These are phyloP conservation scores for Sclerotiophoma versabilis DNA, from an alignment of 2,329 filamentous ascomycete species.

Conservation along the genomic window DNA sequence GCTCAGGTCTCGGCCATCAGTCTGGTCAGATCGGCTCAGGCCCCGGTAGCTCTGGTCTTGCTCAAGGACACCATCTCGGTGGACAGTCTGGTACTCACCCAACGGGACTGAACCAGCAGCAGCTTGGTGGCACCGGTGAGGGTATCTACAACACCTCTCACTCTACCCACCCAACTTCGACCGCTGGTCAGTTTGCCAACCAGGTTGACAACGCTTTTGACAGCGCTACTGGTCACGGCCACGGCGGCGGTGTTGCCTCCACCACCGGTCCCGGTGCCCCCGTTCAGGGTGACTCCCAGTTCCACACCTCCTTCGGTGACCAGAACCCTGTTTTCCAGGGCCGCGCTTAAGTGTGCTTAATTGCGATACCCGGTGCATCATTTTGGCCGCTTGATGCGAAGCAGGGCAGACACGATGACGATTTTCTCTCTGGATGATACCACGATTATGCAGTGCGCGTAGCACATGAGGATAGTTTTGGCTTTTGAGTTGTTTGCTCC, in stretches of 20 bases:
- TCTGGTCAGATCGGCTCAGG: conserved; percentile 18
- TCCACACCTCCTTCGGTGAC: conserved; percentile 52
- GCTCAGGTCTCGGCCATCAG: conserved; percentile 18
- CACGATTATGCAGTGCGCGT: conserved; percentile 30
- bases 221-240: conserved; percentile 22
- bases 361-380: conserved; percentile 15
- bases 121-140: conserved; percentile 16
- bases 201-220: conserved; percentile 56
- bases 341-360: conserved; percentile 28
- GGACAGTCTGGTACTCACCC: conserved; percentile 18
- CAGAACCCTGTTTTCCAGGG: conserved; percentile 55
- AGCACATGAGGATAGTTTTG: conserved; percentile 13
- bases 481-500: background rate
- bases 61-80: conserved; percentile 2
- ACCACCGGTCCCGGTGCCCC: conserved; percentile 22
- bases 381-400: conserved; percentile 8
- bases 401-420: conserved; percentile 26
- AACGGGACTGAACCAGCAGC: conserved; percentile 14
- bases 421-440: conserved; percentile 44
- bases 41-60: conserved; percentile 6
- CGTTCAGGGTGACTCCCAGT: conserved; percentile 18
- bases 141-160: conserved; percentile 10
- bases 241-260: conserved; percentile 19
- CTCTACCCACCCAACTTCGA: conserved; percentile 17
- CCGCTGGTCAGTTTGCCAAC: conserved; percentile 48